phyloP scores from a whole-genome alignment of 306 rosid genomes.

The Malus orientalis region DNA sequence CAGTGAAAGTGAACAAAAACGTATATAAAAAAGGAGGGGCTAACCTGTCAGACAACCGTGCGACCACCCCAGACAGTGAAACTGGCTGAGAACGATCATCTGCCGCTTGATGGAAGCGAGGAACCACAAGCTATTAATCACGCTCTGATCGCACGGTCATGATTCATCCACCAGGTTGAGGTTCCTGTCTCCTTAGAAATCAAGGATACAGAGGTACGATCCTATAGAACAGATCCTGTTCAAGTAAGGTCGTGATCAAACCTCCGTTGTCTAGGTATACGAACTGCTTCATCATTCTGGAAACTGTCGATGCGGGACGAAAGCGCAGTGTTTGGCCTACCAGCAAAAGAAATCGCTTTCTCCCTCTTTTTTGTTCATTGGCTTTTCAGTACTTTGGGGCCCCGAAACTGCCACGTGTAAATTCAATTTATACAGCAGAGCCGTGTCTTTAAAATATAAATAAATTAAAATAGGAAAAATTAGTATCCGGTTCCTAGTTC shows the following conservation, averaged over 20 bases:
- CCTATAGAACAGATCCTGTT: conserved; percentile 3
- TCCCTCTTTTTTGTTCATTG: too few relatives aligned
- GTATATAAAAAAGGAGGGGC: background rate
- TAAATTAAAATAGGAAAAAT: too few relatives aligned
- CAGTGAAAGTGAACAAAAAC: background rate
- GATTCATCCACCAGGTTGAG: conserved; percentile 17
- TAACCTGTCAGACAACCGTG: conserved; percentile 17
- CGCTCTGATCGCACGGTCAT: conserved; percentile 20
- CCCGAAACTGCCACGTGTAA: too few relatives aligned
- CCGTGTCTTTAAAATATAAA: too few relatives aligned
- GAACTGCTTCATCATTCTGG: too few relatives aligned
- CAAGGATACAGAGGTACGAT: background rate
- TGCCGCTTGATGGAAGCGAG: background rate
- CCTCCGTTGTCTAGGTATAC: fast-evolving
- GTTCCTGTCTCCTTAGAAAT: conserved; percentile 18
- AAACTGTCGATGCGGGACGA: background rate
- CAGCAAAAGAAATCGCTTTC: too few relatives aligned
- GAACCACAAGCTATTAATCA: conserved; percentile 1
- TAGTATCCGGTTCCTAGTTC: too few relatives aligned
- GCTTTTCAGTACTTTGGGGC: too few relatives aligned
- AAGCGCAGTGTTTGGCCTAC: too few relatives aligned
- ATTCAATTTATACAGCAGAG: too few relatives aligned
- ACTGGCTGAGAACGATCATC: conserved; percentile 5
- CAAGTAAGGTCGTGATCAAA: background rate
- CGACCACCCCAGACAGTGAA: background rate